These are phyloP conservation scores for Ophiostoma angusticollis DNA, from an alignment of 2,329 filamentous ascomycete species.

Conservation along the genomic window DNA sequence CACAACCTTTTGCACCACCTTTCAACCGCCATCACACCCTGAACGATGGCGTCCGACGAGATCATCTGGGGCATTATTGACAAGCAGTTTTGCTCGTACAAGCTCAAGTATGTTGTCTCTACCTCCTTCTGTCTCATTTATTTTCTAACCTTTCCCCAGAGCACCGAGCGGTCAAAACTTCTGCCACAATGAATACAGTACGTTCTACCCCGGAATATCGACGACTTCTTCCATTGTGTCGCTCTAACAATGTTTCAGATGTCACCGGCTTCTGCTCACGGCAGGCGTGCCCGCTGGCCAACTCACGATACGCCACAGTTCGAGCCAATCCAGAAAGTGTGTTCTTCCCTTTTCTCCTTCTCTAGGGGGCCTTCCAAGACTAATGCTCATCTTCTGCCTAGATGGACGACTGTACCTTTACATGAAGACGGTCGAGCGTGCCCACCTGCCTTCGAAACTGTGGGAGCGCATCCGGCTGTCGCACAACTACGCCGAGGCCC, in stretches of 20 bases:
- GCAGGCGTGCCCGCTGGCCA: slow-evolving; percentile 82
- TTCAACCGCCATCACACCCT: background rate
- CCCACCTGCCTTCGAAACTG: slow-evolving; percentile 77
- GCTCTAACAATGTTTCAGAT: slow-evolving; percentile 8
- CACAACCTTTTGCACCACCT: background rate
- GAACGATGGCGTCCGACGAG: slow-evolving; percentile 78
- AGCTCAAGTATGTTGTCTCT: slow-evolving; percentile 56
- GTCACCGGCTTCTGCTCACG: slow-evolving; percentile 35
- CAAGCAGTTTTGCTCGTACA: slow-evolving; percentile 89
- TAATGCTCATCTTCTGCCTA: background rate
- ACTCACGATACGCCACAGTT: slow-evolving; percentile 85
- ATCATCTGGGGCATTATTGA: slow-evolving; percentile 97
- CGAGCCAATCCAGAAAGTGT: slow-evolving; percentile 53
- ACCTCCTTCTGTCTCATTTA: background rate
- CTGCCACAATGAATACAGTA: slow-evolving; percentile 87
- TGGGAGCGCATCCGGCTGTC: slow-evolving; percentile 91
- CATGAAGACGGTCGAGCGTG: slow-evolving; percentile 88
- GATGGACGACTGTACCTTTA: slow-evolving; percentile 69
- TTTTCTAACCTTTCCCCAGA: slow-evolving; percentile 12
- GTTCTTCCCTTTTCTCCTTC: slow-evolving; percentile 6
- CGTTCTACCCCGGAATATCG: background rate
- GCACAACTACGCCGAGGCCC: slow-evolving; percentile 78
- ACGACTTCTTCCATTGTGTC: no score
- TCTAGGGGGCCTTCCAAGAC: background rate
- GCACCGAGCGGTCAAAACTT: slow-evolving; percentile 75